A percentile compares a stretch with the other conserved stretches of the same genome.
Evolutionary conservation across 2,329 filamentous ascomycete species (phyloP).

Genomic region (Onygenales sp.): DNA sequence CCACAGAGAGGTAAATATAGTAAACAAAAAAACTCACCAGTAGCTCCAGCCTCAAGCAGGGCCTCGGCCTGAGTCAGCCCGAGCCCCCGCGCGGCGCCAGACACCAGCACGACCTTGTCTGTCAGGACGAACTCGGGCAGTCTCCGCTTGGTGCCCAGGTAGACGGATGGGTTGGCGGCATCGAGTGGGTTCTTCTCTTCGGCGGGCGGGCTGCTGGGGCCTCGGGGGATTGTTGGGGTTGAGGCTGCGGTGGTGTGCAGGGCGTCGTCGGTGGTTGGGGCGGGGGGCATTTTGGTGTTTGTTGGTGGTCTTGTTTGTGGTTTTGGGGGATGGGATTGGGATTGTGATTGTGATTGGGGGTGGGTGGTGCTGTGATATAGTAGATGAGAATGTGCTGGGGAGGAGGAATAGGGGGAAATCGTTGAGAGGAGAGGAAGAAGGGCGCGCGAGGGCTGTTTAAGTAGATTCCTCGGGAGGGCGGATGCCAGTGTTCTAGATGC

Average conservation of each 20-base stretch:
- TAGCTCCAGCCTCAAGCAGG: conserved; percentile 65
- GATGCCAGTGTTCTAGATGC: background rate
- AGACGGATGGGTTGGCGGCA: conserved; percentile 6
- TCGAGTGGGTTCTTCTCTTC: conserved; percentile 16
- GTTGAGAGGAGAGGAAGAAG: background rate
- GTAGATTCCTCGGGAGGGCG: background rate
- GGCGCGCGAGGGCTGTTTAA: background rate
- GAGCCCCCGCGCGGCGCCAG: conserved; percentile 61
- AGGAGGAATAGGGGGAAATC: background rate
- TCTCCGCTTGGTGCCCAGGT: conserved; percentile 16
- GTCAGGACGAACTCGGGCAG: conserved; percentile 68
- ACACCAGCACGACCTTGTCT: conserved; percentile 61
- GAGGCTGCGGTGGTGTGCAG: background rate
- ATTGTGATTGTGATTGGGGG: too few species aligned
- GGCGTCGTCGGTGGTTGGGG: background rate
- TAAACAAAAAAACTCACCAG: conserved; percentile 16
- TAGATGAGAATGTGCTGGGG: background rate
- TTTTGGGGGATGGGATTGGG: background rate
- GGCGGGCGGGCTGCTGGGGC: conserved; percentile 16
- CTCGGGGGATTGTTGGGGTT: background rate
- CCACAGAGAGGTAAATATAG: background rate
- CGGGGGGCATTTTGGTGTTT: background rate
- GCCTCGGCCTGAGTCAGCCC: conserved; percentile 67
- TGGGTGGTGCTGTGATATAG: background rate
- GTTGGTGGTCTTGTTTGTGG: background rate